Evolutionary conservation across 2,329 filamentous ascomycete species (phyloP).

Genomic region (Dothideomycetidae sp.): DNA sequence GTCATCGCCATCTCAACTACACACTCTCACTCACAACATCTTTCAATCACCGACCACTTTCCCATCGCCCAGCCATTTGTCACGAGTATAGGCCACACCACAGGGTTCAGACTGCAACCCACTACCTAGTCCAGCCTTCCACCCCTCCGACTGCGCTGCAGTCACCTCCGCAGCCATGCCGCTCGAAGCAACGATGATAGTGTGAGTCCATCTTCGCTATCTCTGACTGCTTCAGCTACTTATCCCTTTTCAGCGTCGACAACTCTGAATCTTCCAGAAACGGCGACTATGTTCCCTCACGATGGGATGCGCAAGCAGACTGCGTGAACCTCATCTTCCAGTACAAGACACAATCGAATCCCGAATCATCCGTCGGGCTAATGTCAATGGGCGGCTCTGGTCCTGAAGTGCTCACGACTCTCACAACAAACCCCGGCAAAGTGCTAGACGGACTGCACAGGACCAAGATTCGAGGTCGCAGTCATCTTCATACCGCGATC

Average conservation of each 20-base stretch:
- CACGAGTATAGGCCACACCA: background rate
- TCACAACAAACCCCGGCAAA: conserved; percentile 92
- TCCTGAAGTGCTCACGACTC: conserved; percentile 91
- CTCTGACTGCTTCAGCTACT: conserved; percentile 15
- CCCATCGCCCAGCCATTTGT: background rate
- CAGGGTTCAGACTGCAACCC: background rate
- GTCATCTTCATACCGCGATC: conserved; percentile 83
- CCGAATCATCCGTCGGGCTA: conserved; percentile 89
- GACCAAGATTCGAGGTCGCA: conserved; percentile 82
- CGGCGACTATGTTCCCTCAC: conserved; percentile 78
- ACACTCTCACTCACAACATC: no score
- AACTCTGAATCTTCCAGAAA: conserved; percentile 98
- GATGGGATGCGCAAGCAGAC: conserved; percentile 93
- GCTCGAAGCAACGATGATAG: conserved; percentile 98
- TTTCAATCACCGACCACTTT: background rate
- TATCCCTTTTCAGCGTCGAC: conserved; percentile 51
- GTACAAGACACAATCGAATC: conserved; percentile 86
- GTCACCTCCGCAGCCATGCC: conserved; percentile 57
- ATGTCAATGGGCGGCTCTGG: conserved; percentile 98
- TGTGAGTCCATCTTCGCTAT: conserved; percentile 32
- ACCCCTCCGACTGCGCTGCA: conserved; percentile 5
- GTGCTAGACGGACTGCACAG: conserved; percentile 83
- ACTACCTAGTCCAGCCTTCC: background rate
- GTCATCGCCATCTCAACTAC: no score
- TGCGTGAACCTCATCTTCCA: conserved; percentile 86